These are phyloP conservation scores for Globisporangium orthogonon DNA, from an alignment of 352 stramenopile species.

Conservation along the genomic window DNA sequence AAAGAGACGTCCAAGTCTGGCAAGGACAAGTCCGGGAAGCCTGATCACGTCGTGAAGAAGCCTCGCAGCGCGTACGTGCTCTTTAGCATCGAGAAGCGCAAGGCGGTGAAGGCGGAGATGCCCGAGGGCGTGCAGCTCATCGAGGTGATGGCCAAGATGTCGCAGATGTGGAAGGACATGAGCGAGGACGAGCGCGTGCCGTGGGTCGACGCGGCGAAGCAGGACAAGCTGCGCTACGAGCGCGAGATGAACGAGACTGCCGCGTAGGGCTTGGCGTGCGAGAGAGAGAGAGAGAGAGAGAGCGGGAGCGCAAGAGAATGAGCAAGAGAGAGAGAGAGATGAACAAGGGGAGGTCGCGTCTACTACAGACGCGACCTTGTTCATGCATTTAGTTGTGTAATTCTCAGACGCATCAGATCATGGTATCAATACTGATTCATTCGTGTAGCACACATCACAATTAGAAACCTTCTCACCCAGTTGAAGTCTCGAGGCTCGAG, in stretches of 20 bases:
- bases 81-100: conserved; percentile 53
- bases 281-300: no score
- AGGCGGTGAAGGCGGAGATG: conserved; percentile 44
- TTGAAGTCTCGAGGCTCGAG: background rate
- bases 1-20: conserved; percentile 19
- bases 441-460: no score
- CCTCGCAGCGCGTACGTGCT: conserved; percentile 64
- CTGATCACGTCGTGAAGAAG: conserved; percentile 25
- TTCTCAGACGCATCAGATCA: no score
- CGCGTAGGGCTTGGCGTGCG: background rate
- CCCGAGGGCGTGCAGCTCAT: conserved; percentile 38
- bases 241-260: conserved; percentile 56
- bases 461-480: background rate
- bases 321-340: no score
- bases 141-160: conserved; percentile 53
- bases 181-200: conserved; percentile 37
- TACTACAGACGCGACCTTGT: no score
- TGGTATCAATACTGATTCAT: background rate
- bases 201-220: conserved; percentile 53
- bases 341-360: no score
- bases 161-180: conserved; percentile 54
- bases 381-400: no score
- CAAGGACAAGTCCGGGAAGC: conserved; percentile 10
- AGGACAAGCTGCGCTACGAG: conserved; percentile 63
- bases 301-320: no score